Percentiles rank a stretch among this genome's conserved stretches.
Conservation (phyloP, 441 rosid genomes). For the Dalechampia spathulata region DNA sequence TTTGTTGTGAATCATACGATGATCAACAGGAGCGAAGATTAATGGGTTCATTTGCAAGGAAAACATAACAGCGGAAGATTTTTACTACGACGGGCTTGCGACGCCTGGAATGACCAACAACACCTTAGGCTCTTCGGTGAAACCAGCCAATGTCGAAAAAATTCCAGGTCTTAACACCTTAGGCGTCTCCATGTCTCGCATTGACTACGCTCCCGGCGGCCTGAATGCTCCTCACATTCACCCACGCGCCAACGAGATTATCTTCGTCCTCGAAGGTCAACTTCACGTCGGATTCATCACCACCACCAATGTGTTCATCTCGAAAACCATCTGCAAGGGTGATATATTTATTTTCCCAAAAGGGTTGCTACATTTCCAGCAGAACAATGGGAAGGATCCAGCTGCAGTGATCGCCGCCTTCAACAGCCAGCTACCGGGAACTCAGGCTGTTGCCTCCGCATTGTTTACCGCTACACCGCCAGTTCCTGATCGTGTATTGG, state of each 20-base stretch:
- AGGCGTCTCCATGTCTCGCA: conserved; percentile 43
- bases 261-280: conserved; percentile 42
- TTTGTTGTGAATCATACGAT: not conserved
- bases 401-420: conserved; percentile 44
- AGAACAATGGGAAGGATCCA: conserved; percentile 22
- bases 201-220: conserved; percentile 50
- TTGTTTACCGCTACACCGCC: conserved; percentile 37
- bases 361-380: conserved; percentile 51
- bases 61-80: conserved; percentile 30
- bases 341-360: conserved; percentile 40
- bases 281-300: conserved; percentile 51
- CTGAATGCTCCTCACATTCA: conserved; percentile 60
- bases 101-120: conserved; percentile 37
- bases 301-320: conserved; percentile 31
- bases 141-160: conserved; percentile 31
- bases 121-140: conserved; percentile 29
- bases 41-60: conserved; percentile 46
- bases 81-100: conserved; percentile 32
- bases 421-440: conserved; percentile 52
- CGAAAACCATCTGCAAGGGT: conserved; percentile 34
- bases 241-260: conserved; percentile 48
- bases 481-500: conserved; percentile 38
- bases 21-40: conserved; percentile 26
- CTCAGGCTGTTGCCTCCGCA: conserved; percentile 31
- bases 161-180: conserved; percentile 54